Evolutionary conservation across 2,329 filamentous ascomycete genomes (phyloP), one percentile per base, ranked within the genome.

Genomic region (Teratosphaeria nubilosa): DNA sequence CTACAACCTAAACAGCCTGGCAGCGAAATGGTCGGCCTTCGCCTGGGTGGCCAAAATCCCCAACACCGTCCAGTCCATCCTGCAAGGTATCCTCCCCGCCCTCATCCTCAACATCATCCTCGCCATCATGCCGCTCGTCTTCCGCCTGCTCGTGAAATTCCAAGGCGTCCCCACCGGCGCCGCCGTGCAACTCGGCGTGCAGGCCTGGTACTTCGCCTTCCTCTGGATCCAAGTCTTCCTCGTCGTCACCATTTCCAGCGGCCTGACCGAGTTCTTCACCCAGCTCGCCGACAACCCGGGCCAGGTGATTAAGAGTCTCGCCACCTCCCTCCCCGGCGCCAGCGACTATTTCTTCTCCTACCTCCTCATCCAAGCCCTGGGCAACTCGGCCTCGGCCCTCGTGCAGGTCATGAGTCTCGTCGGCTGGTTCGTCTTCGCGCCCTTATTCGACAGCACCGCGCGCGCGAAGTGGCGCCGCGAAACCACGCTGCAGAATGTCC

Each of bases 291-390:
- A 82, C 37, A 80, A 89, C 52, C 85, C 90, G 7, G 75, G 77
- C n/a, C 80, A 80, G 41, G 82, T 95, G 58, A 83, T 94, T 0
- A 73, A 83, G 20, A 79, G 88, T 0, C 76, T 99, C 30, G 92
- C 92, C 0, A 72, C 78, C 11, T 94, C 91, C 60, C 77, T 99
- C 5, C 94, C 94, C 1, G 88, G 84, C 65, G 87, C 91, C 0
- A 88, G 90, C 65, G 96, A 96, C 70, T 99, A 97, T 74, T 99
- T 97, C 78, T 97, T 96, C 79, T 92, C 90, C 0, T 99, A 99
- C 80, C 91, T 99, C 85, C 87, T 96, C 70, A 85, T 99, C 10
- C 94, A 97, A 68, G 90, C 91, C 0, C 80, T 97, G 66, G 91
- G 90, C 62, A 91, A 90, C 62, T 91, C 53, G 78, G 86, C 63